phyloP scores from a whole-genome alignment of 2,329 filamentous ascomycete species.

The Pseudogymnoascus sp. region DNA sequence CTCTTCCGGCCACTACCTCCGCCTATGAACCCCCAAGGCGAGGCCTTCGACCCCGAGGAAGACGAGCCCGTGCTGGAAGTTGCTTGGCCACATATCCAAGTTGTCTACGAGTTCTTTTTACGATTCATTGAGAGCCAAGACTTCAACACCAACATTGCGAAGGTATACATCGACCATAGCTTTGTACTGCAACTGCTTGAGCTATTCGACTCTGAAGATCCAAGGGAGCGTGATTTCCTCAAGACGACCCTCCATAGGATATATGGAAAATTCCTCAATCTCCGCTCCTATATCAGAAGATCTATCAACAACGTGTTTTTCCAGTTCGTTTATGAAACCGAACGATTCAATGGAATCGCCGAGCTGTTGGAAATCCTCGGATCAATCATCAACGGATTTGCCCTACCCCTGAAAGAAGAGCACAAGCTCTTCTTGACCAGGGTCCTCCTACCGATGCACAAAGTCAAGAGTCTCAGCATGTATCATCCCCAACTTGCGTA shows the following conservation, averaged over 20 bases:
- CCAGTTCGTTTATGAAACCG: constrained; percentile 98
- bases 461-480: constrained; percentile 99
- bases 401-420: constrained; percentile 91
- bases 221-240: constrained; percentile 89
- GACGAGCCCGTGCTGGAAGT: constrained; percentile 97
- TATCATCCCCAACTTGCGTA: constrained; percentile 98
- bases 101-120: constrained; percentile 98
- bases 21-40: constrained; percentile 93
- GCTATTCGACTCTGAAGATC: constrained; percentile 96
- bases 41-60: constrained; percentile 97
- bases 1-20: constrained; percentile 94
- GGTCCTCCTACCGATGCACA: constrained; percentile 88
- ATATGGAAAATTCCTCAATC: constrained; percentile 97
- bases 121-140: constrained; percentile 99
- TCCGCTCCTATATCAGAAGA: constrained; percentile 91
- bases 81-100: constrained; percentile 98
- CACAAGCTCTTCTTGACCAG: constrained; percentile 96
- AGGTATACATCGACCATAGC: constrained; percentile 96
- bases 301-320: constrained; percentile 99
- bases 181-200: constrained; percentile 97
- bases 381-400: constrained; percentile 98
- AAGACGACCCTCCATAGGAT: constrained; percentile 98
- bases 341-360: constrained; percentile 96
- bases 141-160: constrained; percentile 99
- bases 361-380: constrained; percentile 94